Evolutionary conservation across 2,329 filamentous ascomycete species (phyloP).

Genomic region (Penicillium hordei): DNA sequence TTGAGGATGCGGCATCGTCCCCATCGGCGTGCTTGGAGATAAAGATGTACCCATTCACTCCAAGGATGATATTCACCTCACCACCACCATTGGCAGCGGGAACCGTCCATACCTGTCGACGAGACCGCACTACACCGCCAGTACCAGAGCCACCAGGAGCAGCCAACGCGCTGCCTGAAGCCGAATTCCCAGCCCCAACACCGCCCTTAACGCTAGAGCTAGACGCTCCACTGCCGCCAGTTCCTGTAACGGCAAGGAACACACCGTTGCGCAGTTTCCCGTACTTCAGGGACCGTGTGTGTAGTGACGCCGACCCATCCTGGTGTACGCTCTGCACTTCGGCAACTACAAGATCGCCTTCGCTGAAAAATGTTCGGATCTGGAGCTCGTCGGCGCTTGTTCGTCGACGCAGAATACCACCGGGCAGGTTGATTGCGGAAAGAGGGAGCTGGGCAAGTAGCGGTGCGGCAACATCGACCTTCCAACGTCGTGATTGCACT

Average conservation of each 20-base stretch:
- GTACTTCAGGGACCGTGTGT: constrained; percentile 88
- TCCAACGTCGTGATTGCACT: constrained; percentile 92
- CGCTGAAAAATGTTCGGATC: constrained; percentile 94
- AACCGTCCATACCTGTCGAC: constrained; percentile 86
- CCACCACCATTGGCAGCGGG: constrained; percentile 46
- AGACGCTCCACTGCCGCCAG: constrained; percentile 65
- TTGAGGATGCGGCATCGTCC: constrained; percentile 41
- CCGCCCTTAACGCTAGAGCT: constrained; percentile 35
- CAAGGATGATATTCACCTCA: constrained; percentile 80
- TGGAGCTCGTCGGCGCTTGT: constrained; percentile 97
- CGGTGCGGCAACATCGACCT: constrained; percentile 86
- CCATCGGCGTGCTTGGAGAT: constrained; percentile 78
- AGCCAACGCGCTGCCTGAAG: constrained; percentile 46
- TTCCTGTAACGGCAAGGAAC: constrained; percentile 78
- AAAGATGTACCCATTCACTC: constrained; percentile 97
- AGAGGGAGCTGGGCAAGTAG: constrained; percentile 83
- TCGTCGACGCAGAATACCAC: constrained; percentile 84
- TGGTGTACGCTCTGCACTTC: constrained; percentile 88
- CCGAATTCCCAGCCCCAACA: constrained; percentile 51
- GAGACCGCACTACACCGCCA: constrained; percentile 75
- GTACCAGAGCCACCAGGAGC: constrained; percentile 59
- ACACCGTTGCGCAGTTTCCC: constrained; percentile 93
- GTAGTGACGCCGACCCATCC: constrained; percentile 82
- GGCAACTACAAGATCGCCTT: constrained; percentile 89
- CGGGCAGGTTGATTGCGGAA: constrained; percentile 88